These are phyloP conservation scores for Chrysopogon serrulatus DNA, from an alignment of 176 grass and related monocot genomes.

Conservation along the genomic window DNA sequence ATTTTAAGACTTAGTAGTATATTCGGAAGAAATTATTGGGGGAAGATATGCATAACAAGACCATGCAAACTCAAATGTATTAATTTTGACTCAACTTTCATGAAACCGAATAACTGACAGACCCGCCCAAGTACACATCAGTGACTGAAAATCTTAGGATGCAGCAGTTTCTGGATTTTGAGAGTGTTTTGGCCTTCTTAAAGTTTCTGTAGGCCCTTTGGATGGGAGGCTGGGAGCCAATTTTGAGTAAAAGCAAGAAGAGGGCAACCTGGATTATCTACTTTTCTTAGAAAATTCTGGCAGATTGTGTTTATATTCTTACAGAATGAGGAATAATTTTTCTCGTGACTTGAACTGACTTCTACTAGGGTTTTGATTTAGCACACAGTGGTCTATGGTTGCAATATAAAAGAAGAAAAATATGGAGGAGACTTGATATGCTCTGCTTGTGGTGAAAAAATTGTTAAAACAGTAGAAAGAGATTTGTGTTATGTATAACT, in stretches of 20 bases:
- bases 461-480: neutral
- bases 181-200: neutral
- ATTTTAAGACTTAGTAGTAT: neutral
- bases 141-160: neutral
- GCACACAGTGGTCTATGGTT: neutral
- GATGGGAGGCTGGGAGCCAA: neutral
- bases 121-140: neutral
- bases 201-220: neutral
- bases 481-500: neutral
- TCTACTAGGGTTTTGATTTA: neutral
- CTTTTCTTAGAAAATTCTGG: neutral
- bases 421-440: neutral
- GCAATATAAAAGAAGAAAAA: neutral
- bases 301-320: constrained; percentile 13
- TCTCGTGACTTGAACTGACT: neutral
- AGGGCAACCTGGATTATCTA: neutral
- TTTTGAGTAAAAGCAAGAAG: neutral
- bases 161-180: constrained; percentile 1
- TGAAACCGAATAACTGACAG: neutral
- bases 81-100: neutral
- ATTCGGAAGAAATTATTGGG: neutral
- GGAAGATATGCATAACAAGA: neutral
- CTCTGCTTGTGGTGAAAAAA: neutral
- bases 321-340: neutral
- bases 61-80: neutral